Conservation (phyloP, 1,284 basidiomycete species). For the Albatrellus sp. region DNA sequence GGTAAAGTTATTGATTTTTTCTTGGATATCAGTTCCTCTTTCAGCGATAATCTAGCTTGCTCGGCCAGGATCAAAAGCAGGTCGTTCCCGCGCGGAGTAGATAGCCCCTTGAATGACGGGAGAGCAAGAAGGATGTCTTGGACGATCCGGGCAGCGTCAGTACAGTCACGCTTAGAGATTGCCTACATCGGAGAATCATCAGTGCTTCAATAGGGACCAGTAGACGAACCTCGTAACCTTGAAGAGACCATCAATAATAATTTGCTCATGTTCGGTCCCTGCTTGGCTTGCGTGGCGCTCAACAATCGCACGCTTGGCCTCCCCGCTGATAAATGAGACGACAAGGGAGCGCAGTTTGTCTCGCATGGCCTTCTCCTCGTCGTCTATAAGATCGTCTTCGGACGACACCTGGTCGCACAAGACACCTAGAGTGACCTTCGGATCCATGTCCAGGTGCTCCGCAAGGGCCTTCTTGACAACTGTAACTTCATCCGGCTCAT, state of each 20-base stretch:
- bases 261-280: slow-evolving; percentile 33
- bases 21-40: slow-evolving; percentile 21
- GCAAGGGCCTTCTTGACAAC: slow-evolving; percentile 48
- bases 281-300: slow-evolving; percentile 29
- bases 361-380: slow-evolving; percentile 46
- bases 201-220: not conserved
- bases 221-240: slow-evolving; percentile 24
- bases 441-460: slow-evolving; percentile 52
- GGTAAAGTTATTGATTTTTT: slow-evolving; percentile 17
- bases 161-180: slow-evolving; percentile 27
- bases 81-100: slow-evolving; percentile 23
- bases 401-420: slow-evolving; percentile 55
- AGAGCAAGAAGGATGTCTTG: slow-evolving; percentile 40
- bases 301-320: slow-evolving; percentile 35
- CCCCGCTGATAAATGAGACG: slow-evolving; percentile 40
- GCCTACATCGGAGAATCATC: slow-evolving; percentile 24
- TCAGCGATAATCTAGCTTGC: slow-evolving; percentile 25
- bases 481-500: slow-evolving; percentile 50
- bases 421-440: slow-evolving; percentile 46
- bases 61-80: slow-evolving; percentile 33
- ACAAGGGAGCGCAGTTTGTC: slow-evolving; percentile 46
- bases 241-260: slow-evolving; percentile 35
- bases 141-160: slow-evolving; percentile 35
- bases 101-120: slow-evolving; percentile 28
- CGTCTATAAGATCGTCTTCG: slow-evolving; percentile 35